Percentiles rank a stretch among this genome's conserved stretches.
phyloP scores from a whole-genome alignment of 2,329 filamentous ascomycete genomes.

The Podosphaera aphanis region DNA sequence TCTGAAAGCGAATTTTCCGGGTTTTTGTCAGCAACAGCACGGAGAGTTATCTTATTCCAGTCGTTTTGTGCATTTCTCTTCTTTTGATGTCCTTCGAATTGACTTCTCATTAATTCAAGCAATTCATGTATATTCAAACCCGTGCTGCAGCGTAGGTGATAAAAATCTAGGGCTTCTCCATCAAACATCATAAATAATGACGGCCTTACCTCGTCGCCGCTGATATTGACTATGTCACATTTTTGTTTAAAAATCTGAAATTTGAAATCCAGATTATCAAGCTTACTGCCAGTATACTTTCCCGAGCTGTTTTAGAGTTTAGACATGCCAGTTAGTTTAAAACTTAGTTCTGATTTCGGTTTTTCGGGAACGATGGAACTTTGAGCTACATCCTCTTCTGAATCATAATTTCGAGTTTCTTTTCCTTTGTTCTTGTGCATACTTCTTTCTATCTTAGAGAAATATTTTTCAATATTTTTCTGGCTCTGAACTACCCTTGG shows the following conservation, averaged over 20 bases:
- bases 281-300: background rate
- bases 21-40: background rate
- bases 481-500: background rate
- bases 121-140: background rate
- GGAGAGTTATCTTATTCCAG: background rate
- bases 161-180: background rate
- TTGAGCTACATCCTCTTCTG: background rate
- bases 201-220: background rate
- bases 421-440: background rate
- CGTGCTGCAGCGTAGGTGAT: background rate
- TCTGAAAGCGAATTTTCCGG: background rate
- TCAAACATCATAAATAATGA: background rate
- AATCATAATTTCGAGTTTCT: background rate
- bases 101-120: background rate
- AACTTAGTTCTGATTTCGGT: background rate
- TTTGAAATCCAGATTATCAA: background rate
- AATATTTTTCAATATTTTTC: background rate
- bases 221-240: background rate
- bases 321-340: background rate
- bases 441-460: background rate
- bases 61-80: background rate
- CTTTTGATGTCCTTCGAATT: constrained; percentile 1
- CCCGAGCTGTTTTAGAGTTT: background rate
- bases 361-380: background rate
- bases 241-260: background rate